These are phyloP conservation scores for Botrytis galanthina DNA, from an alignment of 2,329 filamentous ascomycete genomes.

Conservation along the genomic window DNA sequence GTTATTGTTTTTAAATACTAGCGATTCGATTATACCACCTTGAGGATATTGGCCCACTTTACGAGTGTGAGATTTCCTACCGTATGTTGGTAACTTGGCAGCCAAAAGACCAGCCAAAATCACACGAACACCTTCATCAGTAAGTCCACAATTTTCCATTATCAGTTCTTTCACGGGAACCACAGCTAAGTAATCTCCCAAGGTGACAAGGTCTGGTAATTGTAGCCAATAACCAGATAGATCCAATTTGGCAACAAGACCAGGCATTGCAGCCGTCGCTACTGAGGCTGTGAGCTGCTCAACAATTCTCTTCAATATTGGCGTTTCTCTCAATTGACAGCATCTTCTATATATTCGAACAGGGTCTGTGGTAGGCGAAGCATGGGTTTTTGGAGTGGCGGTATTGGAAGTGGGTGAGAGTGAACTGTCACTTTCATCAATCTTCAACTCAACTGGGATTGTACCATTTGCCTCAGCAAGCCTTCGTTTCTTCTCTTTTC, in stretches of 20 bases:
- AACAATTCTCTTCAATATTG: conserved; percentile 86
- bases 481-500: conserved; percentile 83
- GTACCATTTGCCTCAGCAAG: conserved; percentile 85
- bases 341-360: conserved; percentile 90
- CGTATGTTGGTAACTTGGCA: conserved; percentile 63
- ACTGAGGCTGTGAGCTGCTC: conserved; percentile 75
- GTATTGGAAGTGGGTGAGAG: conserved; percentile 35
- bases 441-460: conserved; percentile 78
- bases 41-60: conserved; percentile 33
- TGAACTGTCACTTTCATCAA: conserved; percentile 62
- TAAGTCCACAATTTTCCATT: conserved; percentile 82
- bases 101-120: conserved; percentile 83
- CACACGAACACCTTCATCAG: conserved; percentile 81
- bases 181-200: conserved; percentile 91
- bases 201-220: conserved; percentile 76
- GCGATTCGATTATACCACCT: conserved; percentile 77
- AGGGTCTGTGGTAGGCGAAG: conserved; percentile 82
- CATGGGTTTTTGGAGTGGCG: conserved; percentile 52
- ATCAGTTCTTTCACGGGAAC: conserved; percentile 86
- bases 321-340: conserved; percentile 89
- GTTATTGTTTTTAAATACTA: conserved; percentile 84
- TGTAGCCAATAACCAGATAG: conserved; percentile 82
- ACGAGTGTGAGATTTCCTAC: conserved; percentile 24
- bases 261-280: conserved; percentile 57
- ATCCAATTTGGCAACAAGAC: conserved; percentile 80